A percentile compares a stretch with the other conserved stretches of the same genome.
Conservation (phyloP, 305 asterid species). For the Rubia tinctorum region DNA sequence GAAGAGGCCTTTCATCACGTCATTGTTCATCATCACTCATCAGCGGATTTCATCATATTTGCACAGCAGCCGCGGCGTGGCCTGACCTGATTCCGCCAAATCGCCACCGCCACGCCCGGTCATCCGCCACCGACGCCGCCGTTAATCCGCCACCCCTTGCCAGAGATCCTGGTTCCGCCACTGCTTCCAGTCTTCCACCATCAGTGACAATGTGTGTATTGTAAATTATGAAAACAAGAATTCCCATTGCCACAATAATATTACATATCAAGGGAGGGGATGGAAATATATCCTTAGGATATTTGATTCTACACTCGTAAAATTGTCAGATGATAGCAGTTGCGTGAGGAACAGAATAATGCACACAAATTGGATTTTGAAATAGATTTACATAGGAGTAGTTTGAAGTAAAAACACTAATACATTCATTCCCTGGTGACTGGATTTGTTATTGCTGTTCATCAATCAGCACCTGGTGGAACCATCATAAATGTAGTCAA, state of each 20-base stretch:
- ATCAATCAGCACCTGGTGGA: slow-evolving; percentile 52
- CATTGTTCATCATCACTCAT: no score
- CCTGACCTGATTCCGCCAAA: no score
- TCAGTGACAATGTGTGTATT: not conserved
- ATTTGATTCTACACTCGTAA: not conserved
- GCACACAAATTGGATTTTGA: not conserved
- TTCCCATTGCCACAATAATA: not conserved
- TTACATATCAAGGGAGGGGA: not conserved
- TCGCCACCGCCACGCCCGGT: no score
- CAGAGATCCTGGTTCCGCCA: no score
- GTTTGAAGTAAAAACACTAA: not conserved
- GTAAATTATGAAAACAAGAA: not conserved
- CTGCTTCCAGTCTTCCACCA: no score
- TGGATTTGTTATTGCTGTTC: not conserved
- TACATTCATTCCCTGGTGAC: no score
- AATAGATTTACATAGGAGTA: not conserved
- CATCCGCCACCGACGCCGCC: no score
- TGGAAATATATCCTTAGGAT: not conserved
- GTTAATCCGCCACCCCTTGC: no score
- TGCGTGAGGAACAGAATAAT: not conserved
- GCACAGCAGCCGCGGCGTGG: no score
- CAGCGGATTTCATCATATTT: no score
- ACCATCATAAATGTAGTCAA: slow-evolving; percentile 83
- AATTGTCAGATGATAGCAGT: not conserved
- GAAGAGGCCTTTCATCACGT: no score